Conservation (phyloP, 768 basidiomycete species). For the Tylopilus plumbeoviolaceoides region DNA sequence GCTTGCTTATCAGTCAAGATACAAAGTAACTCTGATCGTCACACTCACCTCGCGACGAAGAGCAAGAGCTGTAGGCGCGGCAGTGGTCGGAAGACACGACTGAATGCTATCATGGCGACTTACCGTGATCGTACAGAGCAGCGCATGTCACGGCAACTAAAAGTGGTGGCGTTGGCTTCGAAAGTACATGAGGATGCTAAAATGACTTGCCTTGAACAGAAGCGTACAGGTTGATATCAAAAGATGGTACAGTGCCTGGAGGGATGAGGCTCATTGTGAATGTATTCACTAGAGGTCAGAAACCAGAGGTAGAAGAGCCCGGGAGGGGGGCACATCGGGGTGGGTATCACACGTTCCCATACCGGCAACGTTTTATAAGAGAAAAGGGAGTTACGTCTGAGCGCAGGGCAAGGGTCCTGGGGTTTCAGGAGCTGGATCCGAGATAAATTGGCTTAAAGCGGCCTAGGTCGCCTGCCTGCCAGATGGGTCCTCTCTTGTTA, state of each 20-base stretch:
- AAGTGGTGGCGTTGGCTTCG: conserved; percentile 4
- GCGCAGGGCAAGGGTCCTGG: conserved; percentile 1
- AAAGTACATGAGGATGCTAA: not conserved
- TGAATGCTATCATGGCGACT: not conserved
- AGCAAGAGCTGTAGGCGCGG: conserved; percentile 22
- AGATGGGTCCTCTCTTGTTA: not conserved
- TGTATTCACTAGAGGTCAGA: conserved; percentile 1
- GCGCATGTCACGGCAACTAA: conserved; percentile 27
- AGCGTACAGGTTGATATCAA: conserved; percentile 11
- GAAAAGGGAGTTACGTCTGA: not conserved
- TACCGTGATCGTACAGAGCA: conserved; percentile 30
- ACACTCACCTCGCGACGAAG: conserved; percentile 27
- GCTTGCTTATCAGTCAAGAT: not conserved
- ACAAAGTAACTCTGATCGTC: not conserved
- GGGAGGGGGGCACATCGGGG: not conserved
- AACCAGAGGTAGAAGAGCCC: not conserved
- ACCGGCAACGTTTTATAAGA: conserved; percentile 10
- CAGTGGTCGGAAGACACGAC: not conserved
- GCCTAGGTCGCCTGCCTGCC: not conserved
- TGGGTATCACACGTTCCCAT: not conserved
- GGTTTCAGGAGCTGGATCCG: not conserved
- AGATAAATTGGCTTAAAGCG: conserved; percentile 12
- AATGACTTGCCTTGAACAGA: conserved; percentile 22
- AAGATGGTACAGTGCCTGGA: not conserved
- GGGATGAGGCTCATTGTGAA: conserved; percentile 24